These are phyloP conservation scores for Fusarium verrucosum DNA, from an alignment of 2,329 filamentous ascomycete species.

Conservation along the genomic window DNA sequence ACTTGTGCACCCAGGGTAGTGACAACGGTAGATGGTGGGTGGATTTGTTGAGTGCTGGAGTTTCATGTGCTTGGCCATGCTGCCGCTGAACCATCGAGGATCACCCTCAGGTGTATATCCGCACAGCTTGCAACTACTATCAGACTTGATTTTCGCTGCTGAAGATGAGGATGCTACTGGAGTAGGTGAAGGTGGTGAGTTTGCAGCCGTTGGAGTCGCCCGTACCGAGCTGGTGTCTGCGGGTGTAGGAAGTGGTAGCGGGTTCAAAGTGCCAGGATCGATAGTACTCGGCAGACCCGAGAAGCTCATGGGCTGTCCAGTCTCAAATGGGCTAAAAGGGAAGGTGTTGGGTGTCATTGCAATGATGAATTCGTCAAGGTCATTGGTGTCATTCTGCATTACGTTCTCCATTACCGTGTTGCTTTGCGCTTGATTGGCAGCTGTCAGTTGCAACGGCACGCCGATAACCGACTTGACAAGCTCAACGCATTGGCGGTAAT, in stretches of 20 bases:
- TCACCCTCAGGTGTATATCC: slow-evolving; percentile 65
- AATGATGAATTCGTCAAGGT: slow-evolving; percentile 35
- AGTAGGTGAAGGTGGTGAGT: slow-evolving; percentile 39
- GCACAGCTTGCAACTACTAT: slow-evolving; percentile 61
- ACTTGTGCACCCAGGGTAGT: slow-evolving; percentile 63
- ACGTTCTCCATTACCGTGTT: slow-evolving; percentile 8
- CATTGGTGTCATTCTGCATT: slow-evolving; percentile 15
- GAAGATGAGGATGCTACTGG: slow-evolving; percentile 15
- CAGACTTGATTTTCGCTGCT: slow-evolving; percentile 54
- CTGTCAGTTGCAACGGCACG: not conserved
- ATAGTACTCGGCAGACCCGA: slow-evolving; percentile 19
- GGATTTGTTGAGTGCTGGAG: slow-evolving; percentile 61
- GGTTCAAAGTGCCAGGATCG: slow-evolving; percentile 22
- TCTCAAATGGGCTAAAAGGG: slow-evolving; percentile 32
- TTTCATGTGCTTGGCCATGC: slow-evolving; percentile 67
- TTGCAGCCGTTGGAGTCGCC: slow-evolving; percentile 37
- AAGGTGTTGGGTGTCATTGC: slow-evolving; percentile 17
- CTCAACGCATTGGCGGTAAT: slow-evolving; percentile 54
- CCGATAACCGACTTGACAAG: slow-evolving; percentile 54
- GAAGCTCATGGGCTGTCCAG: slow-evolving; percentile 17
- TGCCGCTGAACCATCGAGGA: slow-evolving; percentile 67
- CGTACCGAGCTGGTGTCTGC: slow-evolving; percentile 31
- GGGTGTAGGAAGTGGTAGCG: slow-evolving; percentile 38
- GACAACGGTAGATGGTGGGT: slow-evolving; percentile 62
- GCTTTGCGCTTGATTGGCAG: slow-evolving; percentile 19